These are phyloP conservation scores for Xylaria telfairii DNA, from an alignment of 495 filamentous ascomycete genomes.

Conservation along the genomic window DNA sequence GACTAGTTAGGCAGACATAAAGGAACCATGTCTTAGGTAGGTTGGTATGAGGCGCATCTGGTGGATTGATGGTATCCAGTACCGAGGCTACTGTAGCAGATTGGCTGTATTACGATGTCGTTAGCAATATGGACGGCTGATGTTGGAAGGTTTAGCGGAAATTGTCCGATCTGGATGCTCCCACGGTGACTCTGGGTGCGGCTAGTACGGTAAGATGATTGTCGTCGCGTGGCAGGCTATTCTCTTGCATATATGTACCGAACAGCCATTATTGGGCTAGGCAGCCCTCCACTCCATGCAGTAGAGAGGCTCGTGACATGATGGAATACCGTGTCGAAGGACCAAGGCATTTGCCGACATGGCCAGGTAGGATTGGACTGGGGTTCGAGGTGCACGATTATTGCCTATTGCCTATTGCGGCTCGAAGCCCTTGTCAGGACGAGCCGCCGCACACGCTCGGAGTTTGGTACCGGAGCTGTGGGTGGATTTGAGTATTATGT, in stretches of 20 bases:
- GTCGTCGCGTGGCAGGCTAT: slow-evolving; percentile 22
- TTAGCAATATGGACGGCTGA: slow-evolving; percentile 7
- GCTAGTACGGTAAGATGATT: not conserved
- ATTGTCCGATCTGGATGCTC: not conserved
- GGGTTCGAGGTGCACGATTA: slow-evolving; percentile 1
- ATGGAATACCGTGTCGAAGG: slow-evolving; percentile 5
- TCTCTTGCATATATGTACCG: slow-evolving; percentile 8
- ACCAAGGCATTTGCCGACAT: slow-evolving; percentile 26
- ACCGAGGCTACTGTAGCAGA: not conserved
- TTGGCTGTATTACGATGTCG: not conserved
- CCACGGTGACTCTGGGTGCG: not conserved
- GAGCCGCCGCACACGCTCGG: slow-evolving; percentile 14
- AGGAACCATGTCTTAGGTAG: not conserved
- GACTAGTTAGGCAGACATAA: not conserved
- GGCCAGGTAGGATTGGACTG: slow-evolving; percentile 18
- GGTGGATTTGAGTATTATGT: slow-evolving; percentile 17
- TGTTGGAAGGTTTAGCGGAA: slow-evolving; percentile 11
- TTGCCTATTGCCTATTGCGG: slow-evolving; percentile 11
- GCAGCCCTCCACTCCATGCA: not conserved
- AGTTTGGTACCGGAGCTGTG: slow-evolving; percentile 22
- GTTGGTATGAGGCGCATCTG: not conserved
- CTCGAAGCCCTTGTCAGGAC: slow-evolving; percentile 4
- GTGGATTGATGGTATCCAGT: slow-evolving; percentile 5
- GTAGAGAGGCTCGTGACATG: slow-evolving; percentile 13
- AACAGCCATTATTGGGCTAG: not conserved